Conservation (phyloP, 345 rosid species). For the Xanthoceras sorbifolium region DNA sequence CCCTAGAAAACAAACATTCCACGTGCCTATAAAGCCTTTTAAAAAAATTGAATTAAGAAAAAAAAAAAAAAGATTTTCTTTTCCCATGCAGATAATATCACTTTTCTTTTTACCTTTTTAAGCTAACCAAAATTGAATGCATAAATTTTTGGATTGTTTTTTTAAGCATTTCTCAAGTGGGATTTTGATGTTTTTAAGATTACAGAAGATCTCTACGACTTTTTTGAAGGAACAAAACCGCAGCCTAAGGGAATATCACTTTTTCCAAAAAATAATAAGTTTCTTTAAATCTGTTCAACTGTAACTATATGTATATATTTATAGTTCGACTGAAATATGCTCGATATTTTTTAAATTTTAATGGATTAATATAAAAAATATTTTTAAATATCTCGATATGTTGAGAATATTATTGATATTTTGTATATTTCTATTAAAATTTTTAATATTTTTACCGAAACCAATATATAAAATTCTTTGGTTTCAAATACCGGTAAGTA, state of each 20-base stretch:
- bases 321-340: too few species aligned
- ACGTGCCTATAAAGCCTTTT: background rate
- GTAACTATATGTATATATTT: too few species aligned
- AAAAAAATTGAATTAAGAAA: too few species aligned
- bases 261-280: background rate
- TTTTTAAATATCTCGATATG: too few species aligned
- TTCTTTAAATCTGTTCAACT: background rate
- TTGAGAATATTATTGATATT: too few species aligned
- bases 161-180: background rate
- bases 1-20: slow-evolving; percentile 23
- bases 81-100: background rate
- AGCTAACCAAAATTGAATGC: background rate
- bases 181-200: background rate
- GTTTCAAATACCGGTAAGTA: too few species aligned
- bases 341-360: too few species aligned
- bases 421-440: too few species aligned
- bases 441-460: too few species aligned
- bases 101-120: background rate
- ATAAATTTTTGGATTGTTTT: background rate
- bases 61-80: background rate
- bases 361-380: too few species aligned
- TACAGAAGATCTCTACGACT: background rate
- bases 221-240: background rate
- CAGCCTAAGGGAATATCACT: background rate
- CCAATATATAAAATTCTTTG: too few species aligned